Conservation (phyloP, 495 filamentous ascomycete genomes). For the Daldinia bambusicola region DNA sequence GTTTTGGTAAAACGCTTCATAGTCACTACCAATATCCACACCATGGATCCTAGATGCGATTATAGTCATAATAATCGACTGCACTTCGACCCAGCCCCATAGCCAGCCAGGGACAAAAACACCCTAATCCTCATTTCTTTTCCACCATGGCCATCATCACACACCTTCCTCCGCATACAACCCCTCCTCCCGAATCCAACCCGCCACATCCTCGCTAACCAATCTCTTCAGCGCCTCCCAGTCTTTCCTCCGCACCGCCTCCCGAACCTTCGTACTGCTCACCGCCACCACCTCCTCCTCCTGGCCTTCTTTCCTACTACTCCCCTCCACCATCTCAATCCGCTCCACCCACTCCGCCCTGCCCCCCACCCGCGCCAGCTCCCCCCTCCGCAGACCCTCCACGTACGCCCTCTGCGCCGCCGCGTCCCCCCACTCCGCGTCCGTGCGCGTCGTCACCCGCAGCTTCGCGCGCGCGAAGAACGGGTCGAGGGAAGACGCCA, state of each 20-base stretch:
- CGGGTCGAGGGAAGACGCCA: slow-evolving; percentile 65
- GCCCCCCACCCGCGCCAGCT: slow-evolving; percentile 67
- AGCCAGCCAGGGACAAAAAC: background rate
- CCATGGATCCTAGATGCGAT: background rate
- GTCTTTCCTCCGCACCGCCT: slow-evolving; percentile 65
- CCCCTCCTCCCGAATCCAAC: slow-evolving; percentile 64
- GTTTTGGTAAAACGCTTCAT: too few species aligned
- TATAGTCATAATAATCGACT: background rate
- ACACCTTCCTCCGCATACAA: slow-evolving; percentile 57
- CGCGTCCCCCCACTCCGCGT: slow-evolving; percentile 70
- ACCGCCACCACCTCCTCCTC: slow-evolving; percentile 60
- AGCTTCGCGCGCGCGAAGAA: slow-evolving; percentile 78
- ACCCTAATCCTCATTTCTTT: background rate
- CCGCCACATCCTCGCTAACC: slow-evolving; percentile 69
- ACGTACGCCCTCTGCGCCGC: slow-evolving; percentile 71
- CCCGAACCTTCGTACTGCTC: slow-evolving; percentile 83
- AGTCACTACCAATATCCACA: background rate
- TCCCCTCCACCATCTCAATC: slow-evolving; percentile 75
- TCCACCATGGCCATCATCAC: slow-evolving; percentile 4
- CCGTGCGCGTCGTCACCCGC: slow-evolving; percentile 75
- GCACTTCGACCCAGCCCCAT: background rate
- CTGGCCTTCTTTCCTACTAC: too few species aligned
- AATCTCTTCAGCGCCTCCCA: slow-evolving; percentile 66
- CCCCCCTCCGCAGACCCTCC: slow-evolving; percentile 58
- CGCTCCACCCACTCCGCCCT: slow-evolving; percentile 72